Percentiles rank a stretch among this genome's conserved stretches.
These are phyloP conservation scores for Talaromyces thailandensis DNA, from an alignment of 495 filamentous ascomycete species.

Conservation along the genomic window DNA sequence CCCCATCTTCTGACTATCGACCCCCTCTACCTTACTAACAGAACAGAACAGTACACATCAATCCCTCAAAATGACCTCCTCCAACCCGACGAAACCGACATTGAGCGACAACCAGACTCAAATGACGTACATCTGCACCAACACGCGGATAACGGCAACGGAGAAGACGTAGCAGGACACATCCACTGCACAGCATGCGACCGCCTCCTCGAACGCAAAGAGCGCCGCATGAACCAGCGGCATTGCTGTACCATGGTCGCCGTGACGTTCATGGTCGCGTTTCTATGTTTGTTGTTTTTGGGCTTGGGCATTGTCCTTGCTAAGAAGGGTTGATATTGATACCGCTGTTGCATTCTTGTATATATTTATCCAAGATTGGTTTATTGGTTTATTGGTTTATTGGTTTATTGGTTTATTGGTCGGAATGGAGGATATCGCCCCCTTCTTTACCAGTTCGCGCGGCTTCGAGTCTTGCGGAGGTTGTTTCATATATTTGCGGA, in stretches of 20 bases:
- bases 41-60: not conserved
- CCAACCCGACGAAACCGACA: not conserved
- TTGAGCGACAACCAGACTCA: not conserved
- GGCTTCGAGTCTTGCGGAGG: not conserved
- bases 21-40: not conserved
- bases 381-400: too few relatives aligned
- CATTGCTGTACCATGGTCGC: constrained; percentile 8
- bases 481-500: constrained; percentile 5
- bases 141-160: not conserved
- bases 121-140: not conserved
- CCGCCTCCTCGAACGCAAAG: constrained; percentile 8
- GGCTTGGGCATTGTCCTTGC: constrained; percentile 8
- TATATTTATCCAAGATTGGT: not conserved
- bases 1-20: not conserved
- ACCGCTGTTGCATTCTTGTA: not conserved
- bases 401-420: too few relatives aligned
- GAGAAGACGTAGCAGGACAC: not conserved
- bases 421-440: not conserved
- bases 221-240: not conserved
- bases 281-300: constrained; percentile 11
- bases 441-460: not conserved
- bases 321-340: not conserved
- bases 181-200: constrained; percentile 12
- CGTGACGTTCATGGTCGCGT: constrained; percentile 8
- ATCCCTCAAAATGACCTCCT: not conserved